A percentile compares a stretch with the other conserved stretches of the same genome.
Conservation (phyloP, 495 filamentous ascomycete species). For the Hypoxylon subgilvum region DNA sequence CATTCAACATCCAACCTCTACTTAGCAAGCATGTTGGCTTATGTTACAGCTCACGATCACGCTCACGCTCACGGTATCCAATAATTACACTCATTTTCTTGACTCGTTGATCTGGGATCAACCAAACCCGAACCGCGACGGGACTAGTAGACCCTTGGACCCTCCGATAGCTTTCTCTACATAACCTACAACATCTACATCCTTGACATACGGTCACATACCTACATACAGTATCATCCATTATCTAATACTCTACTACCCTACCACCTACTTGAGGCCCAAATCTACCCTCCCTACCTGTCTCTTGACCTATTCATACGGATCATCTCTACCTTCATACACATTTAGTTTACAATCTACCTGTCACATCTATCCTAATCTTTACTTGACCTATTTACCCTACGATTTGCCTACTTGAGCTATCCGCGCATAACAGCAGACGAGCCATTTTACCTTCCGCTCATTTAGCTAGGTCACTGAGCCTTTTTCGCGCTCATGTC, state of each 20-base stretch:
- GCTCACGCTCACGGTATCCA: constrained; percentile 15
- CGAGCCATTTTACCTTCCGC: constrained; percentile 10
- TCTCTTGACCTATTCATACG: constrained; percentile 1
- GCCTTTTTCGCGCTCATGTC: constrained; percentile 8
- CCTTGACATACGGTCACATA: too few relatives aligned
- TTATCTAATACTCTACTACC: not conserved
- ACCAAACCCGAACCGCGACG: constrained; percentile 29
- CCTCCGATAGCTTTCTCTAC: constrained; percentile 24
- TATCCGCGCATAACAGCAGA: constrained; percentile 12
- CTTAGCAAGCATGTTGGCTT: constrained; percentile 20
- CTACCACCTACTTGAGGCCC: constrained; percentile 38
- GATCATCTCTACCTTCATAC: constrained; percentile 14
- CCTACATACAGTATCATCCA: constrained; percentile 11
- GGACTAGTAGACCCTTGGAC: constrained; percentile 24
- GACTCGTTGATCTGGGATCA: constrained; percentile 36
- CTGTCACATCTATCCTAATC: constrained; percentile 14
- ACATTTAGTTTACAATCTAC: constrained; percentile 6
- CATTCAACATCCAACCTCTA: not conserved
- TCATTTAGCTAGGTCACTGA: constrained; percentile 10
- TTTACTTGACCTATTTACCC: constrained; percentile 10
- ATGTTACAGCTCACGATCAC: constrained; percentile 12
- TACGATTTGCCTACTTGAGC: constrained; percentile 30
- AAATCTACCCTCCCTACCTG: constrained; percentile 31
- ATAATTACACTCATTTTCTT: constrained; percentile 27
- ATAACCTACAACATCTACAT: too few relatives aligned